Evolutionary conservation across 2,329 filamentous ascomycete species (phyloP).

Genomic region (Calonectria pteridis): DNA sequence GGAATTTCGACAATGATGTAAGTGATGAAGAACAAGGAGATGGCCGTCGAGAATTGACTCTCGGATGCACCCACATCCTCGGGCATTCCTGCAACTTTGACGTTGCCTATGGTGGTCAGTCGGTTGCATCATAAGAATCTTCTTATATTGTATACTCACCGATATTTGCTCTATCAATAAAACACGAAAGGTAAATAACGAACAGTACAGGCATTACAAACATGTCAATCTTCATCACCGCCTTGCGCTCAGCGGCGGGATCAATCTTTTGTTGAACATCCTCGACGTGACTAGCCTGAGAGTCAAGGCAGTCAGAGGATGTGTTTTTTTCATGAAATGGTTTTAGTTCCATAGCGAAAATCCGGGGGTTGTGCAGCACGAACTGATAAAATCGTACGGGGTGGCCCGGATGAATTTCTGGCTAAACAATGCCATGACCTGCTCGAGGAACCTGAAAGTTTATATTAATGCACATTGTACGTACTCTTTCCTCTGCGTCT

Average conservation of each 20-base stretch:
- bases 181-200: slow-evolving; percentile 66
- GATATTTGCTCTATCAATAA: slow-evolving; percentile 68
- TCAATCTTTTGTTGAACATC: slow-evolving; percentile 32
- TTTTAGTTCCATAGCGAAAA: neutral
- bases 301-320: neutral
- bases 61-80: slow-evolving; percentile 48
- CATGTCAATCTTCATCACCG: slow-evolving; percentile 49
- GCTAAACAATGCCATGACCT: neutral
- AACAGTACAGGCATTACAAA: slow-evolving; percentile 61
- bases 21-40: slow-evolving; percentile 49
- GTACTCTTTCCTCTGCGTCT: neutral
- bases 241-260: slow-evolving; percentile 44
- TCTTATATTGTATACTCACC: slow-evolving; percentile 22
- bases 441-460: neutral
- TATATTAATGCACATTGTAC: neutral
- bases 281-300: neutral
- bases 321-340: neutral
- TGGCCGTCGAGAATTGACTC: slow-evolving; percentile 48
- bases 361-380: neutral
- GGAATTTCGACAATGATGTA: slow-evolving; percentile 49
- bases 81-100: slow-evolving; percentile 50
- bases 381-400: neutral
- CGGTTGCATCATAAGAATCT: too few relatives aligned
- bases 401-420: neutral
- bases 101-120: slow-evolving; percentile 37